Evolutionary conservation across 352 stramenopile species (phyloP).

Genomic region (Globisporangium irregulare): DNA sequence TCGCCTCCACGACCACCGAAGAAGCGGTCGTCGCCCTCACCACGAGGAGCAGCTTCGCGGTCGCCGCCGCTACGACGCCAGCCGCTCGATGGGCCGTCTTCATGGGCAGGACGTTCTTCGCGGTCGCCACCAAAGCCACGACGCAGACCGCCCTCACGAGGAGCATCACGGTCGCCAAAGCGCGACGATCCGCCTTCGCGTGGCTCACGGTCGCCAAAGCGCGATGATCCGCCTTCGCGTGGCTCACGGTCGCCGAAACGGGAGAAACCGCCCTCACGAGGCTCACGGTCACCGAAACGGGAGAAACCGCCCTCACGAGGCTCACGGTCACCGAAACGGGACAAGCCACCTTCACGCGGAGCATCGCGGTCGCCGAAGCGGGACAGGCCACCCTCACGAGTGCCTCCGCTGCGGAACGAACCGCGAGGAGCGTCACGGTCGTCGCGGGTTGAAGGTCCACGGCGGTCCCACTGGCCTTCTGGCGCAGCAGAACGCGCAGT

Average conservation of each 20-base stretch:
- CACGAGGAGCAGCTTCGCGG: constrained; percentile 21
- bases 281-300: constrained; percentile 29
- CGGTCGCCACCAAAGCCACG: constrained; percentile 38
- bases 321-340: constrained; percentile 34
- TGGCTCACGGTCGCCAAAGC: constrained; percentile 15
- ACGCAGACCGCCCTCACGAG: constrained; percentile 30
- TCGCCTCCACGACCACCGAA: constrained; percentile 42
- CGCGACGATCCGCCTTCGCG: constrained; percentile 13
- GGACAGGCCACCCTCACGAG: constrained; percentile 12
- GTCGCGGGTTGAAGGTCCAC: constrained; percentile 39
- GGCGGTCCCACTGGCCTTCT: constrained; percentile 60
- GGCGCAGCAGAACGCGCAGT: constrained; percentile 33
- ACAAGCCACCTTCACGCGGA: constrained; percentile 27
- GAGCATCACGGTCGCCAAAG: constrained; percentile 21
- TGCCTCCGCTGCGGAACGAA: constrained; percentile 11
- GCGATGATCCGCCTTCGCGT: constrained; percentile 10
- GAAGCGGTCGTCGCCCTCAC: constrained; percentile 46
- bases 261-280: constrained; percentile 9
- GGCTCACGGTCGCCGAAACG: constrained; percentile 24
- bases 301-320: constrained; percentile 11
- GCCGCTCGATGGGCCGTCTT: constrained; percentile 23
- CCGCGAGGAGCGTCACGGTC: constrained; percentile 26
- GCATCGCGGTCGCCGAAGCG: constrained; percentile 31
- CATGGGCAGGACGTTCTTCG: constrained; percentile 23
- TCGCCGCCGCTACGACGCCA: constrained; percentile 28